These are phyloP conservation scores for Picea glauca DNA, from an alignment of 75 land plant genomes.

Conservation along the genomic window DNA sequence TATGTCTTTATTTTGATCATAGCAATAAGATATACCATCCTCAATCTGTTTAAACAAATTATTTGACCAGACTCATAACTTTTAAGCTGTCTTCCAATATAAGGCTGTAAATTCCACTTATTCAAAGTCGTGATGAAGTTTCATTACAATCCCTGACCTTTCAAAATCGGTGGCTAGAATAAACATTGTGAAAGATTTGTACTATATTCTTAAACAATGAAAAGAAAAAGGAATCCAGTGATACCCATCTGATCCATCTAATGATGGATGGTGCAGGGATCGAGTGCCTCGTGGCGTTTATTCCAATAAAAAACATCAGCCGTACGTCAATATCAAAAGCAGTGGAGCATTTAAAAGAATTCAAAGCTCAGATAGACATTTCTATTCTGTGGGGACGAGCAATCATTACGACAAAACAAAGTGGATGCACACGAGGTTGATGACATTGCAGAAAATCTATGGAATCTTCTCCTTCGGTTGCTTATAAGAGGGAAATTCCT, in stretches of 20 bases:
- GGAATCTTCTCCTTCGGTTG: not conserved
- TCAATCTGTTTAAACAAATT: too few species aligned
- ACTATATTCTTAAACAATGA: not conserved
- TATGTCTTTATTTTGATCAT: too few species aligned
- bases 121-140: too few species aligned
- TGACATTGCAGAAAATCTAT: not conserved
- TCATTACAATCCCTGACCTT: not conserved
- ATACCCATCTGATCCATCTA: not conserved
- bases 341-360: not conserved
- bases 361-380: not conserved
- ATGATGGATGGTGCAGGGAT: not conserved
- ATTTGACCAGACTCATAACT: too few species aligned
- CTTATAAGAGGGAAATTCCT: not conserved
- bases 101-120: too few species aligned
- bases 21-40: too few species aligned
- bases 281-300: not conserved
- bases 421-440: slow-evolving; percentile 10
- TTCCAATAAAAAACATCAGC: not conserved
- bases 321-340: not conserved
- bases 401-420: slow-evolving; percentile 11
- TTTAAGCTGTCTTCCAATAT: too few species aligned
- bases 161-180: not conserved
- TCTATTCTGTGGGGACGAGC: not conserved
- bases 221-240: not conserved
- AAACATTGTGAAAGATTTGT: not conserved